Conservation (phyloP, 225 moss, liverwort and hornwort species). For the Polytrichum formosum region DNA sequence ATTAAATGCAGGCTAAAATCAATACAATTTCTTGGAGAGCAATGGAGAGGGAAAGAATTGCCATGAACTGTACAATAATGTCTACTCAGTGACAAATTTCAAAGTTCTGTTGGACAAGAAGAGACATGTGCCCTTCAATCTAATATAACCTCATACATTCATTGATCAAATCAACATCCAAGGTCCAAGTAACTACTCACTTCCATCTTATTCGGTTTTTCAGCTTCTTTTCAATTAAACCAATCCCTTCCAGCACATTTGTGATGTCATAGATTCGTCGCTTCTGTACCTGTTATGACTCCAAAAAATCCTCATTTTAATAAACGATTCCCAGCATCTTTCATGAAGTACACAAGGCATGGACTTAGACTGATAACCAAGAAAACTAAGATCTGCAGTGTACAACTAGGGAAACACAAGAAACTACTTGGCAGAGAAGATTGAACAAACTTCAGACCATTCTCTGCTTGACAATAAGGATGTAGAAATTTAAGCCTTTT, state of each 20-base stretch:
- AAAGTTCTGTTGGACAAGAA: too few relatives aligned
- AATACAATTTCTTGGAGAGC: not conserved
- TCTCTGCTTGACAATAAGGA: too few relatives aligned
- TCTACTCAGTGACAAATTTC: too few relatives aligned
- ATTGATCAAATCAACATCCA: too few relatives aligned
- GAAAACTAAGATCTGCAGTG: too few relatives aligned
- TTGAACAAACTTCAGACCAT: too few relatives aligned
- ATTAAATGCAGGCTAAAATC: not conserved
- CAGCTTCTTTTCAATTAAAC: conserved; percentile 85
- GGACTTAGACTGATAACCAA: not conserved
- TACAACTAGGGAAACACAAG: not conserved
- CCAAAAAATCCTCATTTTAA: conserved; percentile 1
- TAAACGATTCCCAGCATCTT: not conserved
- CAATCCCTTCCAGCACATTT: conserved; percentile 85
- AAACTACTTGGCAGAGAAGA: not conserved
- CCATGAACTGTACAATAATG: too few relatives aligned
- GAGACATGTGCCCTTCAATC: too few relatives aligned
- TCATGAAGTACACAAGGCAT: not conserved
- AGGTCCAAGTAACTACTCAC: conserved; percentile 28
- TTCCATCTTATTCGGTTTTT: conserved; percentile 92
- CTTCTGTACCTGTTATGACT: conserved; percentile 61
- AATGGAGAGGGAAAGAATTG: not conserved
- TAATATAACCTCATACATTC: too few relatives aligned
- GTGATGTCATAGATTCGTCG: conserved; percentile 89
- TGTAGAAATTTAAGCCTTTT: not conserved